Conservation (phyloP, 345 rosid genomes). For the Citrus cavaleriei region DNA sequence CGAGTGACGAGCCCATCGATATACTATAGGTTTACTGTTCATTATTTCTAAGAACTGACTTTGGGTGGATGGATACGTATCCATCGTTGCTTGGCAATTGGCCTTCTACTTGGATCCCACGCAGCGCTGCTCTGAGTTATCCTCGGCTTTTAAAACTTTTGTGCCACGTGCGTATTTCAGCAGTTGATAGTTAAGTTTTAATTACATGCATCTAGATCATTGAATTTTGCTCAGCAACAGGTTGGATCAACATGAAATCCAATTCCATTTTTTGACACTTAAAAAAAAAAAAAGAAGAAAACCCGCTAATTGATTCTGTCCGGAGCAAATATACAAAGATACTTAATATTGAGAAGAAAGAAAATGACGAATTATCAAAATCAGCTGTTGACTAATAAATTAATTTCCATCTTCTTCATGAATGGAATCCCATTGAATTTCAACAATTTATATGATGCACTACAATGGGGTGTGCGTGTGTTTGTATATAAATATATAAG, state of each 20-base stretch:
- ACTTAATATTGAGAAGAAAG: neutral
- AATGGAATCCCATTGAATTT: neutral
- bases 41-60: neutral
- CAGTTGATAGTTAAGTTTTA: no score
- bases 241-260: neutral
- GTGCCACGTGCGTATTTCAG: no score
- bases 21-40: neutral
- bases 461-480: no score
- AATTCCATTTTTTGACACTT: no score
- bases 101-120: no score
- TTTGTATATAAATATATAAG: no score
- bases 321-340: neutral
- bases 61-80: neutral
- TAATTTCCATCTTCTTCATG: neutral
- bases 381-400: neutral
- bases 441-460: neutral
- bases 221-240: neutral
- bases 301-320: neutral
- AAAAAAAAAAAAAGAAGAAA: no score
- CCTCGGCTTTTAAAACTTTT: no score
- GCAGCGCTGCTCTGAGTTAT: no score
- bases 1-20: constrained; percentile 29
- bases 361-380: neutral
- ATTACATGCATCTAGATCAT: neutral
- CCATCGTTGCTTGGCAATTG: neutral